phyloP scores from a whole-genome alignment of 257 asterid species.

The Solanum tarapatanum region DNA sequence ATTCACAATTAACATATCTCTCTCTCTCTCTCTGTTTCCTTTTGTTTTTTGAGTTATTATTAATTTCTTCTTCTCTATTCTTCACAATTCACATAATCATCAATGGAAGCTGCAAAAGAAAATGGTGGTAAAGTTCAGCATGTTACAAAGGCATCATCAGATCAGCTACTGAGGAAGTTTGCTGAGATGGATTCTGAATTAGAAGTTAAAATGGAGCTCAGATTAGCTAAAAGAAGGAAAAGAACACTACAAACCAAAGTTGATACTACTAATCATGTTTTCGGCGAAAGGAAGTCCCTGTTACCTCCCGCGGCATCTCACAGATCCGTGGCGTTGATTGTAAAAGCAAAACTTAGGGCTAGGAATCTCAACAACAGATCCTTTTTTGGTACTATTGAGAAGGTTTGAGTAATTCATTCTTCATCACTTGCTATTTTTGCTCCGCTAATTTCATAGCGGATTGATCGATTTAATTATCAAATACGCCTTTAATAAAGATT shows the following conservation, averaged over 20 bases:
- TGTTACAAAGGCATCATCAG: constrained; percentile 69
- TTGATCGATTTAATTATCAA: neutral
- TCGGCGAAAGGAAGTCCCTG: constrained; percentile 46
- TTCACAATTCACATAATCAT: neutral
- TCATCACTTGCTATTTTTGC: neutral
- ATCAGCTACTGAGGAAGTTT: constrained; percentile 69
- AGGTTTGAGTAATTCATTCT: constrained; percentile 26
- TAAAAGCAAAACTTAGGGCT: constrained; percentile 35
- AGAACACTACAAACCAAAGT: constrained; percentile 4
- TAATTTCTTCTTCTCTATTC: neutral
- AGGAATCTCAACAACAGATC: constrained; percentile 54
- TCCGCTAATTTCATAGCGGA: neutral
- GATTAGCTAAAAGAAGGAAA: constrained; percentile 38
- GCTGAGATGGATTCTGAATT: constrained; percentile 49
- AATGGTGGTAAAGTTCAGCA: constrained; percentile 47
- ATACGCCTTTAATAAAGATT: too few relatives aligned
- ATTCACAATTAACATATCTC: neutral
- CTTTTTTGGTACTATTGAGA: constrained; percentile 37
- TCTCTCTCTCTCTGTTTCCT: neutral
- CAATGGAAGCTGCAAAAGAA: neutral
- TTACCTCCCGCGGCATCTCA: constrained; percentile 28
- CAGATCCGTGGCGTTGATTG: constrained; percentile 26
- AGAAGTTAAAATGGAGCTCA: constrained; percentile 29
- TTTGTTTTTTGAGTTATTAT: neutral
- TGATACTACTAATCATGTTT: neutral